Conservation (phyloP, 768 basidiomycete genomes). For the Leccinum barrowsii region DNA sequence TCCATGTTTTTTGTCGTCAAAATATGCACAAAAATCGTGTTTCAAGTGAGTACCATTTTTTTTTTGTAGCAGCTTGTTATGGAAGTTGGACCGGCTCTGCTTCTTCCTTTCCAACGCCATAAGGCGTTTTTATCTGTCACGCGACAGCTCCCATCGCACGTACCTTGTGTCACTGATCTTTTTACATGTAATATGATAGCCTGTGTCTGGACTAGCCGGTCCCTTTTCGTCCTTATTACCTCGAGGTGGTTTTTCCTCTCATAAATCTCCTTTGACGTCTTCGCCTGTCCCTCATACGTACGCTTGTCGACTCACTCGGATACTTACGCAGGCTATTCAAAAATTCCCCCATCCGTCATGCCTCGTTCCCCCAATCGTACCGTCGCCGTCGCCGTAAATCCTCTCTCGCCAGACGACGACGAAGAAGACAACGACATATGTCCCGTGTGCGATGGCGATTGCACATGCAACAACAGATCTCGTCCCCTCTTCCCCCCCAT, state of each 20-base stretch:
- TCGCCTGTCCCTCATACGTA: slow-evolving; percentile 21
- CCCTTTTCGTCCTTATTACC: slow-evolving; percentile 14
- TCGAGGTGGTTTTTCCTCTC: slow-evolving; percentile 14
- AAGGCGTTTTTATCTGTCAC: slow-evolving; percentile 33
- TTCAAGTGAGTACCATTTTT: slow-evolving; percentile 27
- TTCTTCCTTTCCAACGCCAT: slow-evolving; percentile 21
- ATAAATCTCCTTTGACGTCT: slow-evolving; percentile 27
- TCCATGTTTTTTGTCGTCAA: slow-evolving; percentile 34
- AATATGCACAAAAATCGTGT: slow-evolving; percentile 39
- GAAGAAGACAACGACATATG: slow-evolving; percentile 88
- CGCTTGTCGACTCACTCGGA: slow-evolving; percentile 22
- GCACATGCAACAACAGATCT: slow-evolving; percentile 64
- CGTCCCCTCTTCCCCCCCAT: slow-evolving; percentile 31
- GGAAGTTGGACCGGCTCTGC: slow-evolving; percentile 21
- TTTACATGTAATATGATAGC: slow-evolving; percentile 38
- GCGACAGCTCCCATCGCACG: slow-evolving; percentile 34
- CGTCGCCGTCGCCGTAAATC: slow-evolving; percentile 45
- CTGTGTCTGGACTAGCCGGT: slow-evolving; percentile 10
- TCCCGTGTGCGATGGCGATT: slow-evolving; percentile 87
- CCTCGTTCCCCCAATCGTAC: slow-evolving; percentile 68
- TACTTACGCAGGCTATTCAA: slow-evolving; percentile 36
- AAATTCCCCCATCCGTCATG: slow-evolving; percentile 59
- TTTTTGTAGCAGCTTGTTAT: slow-evolving; percentile 20
- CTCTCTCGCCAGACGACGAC: slow-evolving; percentile 48
- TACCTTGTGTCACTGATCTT: slow-evolving; percentile 31